phyloP scores from a whole-genome alignment of 345 rosid species.

The Turnera subulata region DNA sequence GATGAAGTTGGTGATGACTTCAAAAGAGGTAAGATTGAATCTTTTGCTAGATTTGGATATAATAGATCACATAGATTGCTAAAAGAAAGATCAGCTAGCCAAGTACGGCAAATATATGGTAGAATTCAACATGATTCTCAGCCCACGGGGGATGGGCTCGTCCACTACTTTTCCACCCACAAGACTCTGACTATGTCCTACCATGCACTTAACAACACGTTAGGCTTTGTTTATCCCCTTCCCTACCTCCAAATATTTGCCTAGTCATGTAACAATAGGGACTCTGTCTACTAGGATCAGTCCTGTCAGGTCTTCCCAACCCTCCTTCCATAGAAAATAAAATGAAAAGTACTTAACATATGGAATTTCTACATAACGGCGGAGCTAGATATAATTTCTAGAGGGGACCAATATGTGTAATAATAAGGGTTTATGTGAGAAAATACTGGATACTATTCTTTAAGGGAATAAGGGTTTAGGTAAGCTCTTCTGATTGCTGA shows the following conservation, averaged over 20 bases:
- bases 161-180: conserved; percentile 1
- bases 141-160: conserved; percentile 1
- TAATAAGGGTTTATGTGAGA: too few relatives aligned
- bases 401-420: too few relatives aligned
- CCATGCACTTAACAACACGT: background rate
- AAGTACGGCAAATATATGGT: conserved; percentile 11
- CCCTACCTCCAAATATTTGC: background rate
- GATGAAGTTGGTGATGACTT: conserved; percentile 2
- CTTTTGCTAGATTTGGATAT: background rate
- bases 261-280: background rate
- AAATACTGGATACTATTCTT: too few relatives aligned
- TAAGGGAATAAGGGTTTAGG: too few relatives aligned
- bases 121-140: background rate
- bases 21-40: conserved; percentile 12
- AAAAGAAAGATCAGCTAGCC: conserved; percentile 12
- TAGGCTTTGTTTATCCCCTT: background rate
- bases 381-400: too few relatives aligned
- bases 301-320: background rate
- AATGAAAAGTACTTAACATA: too few relatives aligned
- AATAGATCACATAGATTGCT: background rate
- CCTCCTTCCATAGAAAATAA: too few relatives aligned
- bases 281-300: background rate
- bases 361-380: too few relatives aligned
- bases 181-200: background rate
- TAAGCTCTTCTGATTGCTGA: too few relatives aligned